phyloP scores from a whole-genome alignment of 768 basidiomycete species.

The Suillus occidentalis region DNA sequence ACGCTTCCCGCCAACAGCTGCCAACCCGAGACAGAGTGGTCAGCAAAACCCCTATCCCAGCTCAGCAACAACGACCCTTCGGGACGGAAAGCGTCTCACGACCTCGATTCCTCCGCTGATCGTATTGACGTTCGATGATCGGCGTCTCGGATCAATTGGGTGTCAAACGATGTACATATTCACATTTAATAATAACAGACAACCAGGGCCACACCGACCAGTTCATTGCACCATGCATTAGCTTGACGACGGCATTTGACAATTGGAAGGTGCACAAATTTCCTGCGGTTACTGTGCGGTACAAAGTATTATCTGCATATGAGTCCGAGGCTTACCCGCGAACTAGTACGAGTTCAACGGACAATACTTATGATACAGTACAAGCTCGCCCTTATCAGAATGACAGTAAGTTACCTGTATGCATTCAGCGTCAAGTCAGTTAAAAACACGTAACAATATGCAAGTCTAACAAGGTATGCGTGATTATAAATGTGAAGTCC shows the following conservation, averaged over 20 bases:
- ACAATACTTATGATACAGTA: neutral
- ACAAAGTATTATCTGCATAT: neutral
- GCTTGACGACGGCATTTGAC: neutral
- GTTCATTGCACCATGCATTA: neutral
- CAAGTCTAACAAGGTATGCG: neutral
- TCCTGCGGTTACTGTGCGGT: neutral
- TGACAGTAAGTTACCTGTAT: neutral
- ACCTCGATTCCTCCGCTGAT: conserved; percentile 1
- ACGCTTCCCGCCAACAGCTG: neutral
- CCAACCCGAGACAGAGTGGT: neutral
- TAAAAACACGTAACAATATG: neutral
- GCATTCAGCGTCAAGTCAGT: neutral
- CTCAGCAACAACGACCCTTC: neutral
- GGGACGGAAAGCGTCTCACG: neutral
- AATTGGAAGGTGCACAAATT: neutral
- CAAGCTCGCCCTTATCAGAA: neutral
- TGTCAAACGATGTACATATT: neutral
- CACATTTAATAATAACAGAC: neutral
- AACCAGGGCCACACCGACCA: neutral
- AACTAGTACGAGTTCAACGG: neutral
- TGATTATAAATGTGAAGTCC: conserved; percentile 3
- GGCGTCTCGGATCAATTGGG: conserved; percentile 2
- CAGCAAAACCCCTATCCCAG: neutral
- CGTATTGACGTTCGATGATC: neutral
- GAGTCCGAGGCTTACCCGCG: neutral